Evolutionary conservation across 306 rosid genomes (phyloP).

Genomic region (Astragalus glycyphyllos): DNA sequence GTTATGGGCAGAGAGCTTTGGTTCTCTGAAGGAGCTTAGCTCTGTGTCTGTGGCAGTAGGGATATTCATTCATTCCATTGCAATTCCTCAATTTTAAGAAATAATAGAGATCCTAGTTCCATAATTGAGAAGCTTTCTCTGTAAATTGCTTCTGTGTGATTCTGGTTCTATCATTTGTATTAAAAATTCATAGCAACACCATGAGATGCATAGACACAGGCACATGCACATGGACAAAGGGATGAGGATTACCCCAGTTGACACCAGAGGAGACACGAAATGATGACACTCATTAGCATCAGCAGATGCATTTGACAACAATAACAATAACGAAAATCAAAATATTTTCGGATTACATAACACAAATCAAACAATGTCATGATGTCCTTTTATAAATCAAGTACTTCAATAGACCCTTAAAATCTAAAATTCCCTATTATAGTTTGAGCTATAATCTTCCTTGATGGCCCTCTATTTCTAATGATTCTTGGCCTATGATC

Average conservation of each 20-base stretch:
- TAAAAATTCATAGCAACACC: slow-evolving; percentile 8
- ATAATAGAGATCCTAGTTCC: too few species aligned
- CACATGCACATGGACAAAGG: slow-evolving; percentile 11
- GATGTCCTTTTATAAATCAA: not conserved
- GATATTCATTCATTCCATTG: too few species aligned
- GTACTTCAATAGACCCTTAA: not conserved
- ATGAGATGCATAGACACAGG: not conserved
- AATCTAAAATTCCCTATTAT: not conserved
- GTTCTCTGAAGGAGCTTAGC: too few species aligned
- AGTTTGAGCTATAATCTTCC: not conserved
- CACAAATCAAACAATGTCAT: not conserved
- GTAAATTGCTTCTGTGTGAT: too few species aligned
- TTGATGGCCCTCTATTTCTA: not conserved
- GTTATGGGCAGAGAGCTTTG: too few species aligned
- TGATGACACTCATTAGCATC: not conserved
- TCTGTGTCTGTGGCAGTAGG: too few species aligned
- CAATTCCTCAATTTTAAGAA: too few species aligned
- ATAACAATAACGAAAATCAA: not conserved
- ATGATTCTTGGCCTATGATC: not conserved
- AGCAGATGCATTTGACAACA: slow-evolving; percentile 2
- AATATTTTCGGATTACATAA: not conserved
- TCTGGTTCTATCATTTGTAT: not conserved
- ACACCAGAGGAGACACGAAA: slow-evolving; percentile 2
- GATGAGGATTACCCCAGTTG: not conserved
- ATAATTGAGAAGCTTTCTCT: too few species aligned